These are phyloP conservation scores for Przewalskia tangutica DNA, from an alignment of 257 asterid genomes.

Conservation along the genomic window DNA sequence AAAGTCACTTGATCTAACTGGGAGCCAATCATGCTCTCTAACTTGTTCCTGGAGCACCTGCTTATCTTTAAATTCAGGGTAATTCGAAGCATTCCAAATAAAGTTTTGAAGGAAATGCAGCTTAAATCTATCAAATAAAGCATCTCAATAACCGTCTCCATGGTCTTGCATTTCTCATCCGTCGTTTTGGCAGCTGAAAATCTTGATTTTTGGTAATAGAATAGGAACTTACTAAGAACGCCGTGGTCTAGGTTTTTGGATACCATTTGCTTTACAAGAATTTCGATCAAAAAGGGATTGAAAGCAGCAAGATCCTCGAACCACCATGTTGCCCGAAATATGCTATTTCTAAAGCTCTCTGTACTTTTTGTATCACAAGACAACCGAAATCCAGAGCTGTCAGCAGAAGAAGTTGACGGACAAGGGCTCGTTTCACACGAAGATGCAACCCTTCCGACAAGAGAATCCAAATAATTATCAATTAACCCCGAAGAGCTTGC, in stretches of 20 bases:
- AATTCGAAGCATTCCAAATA: constrained; percentile 51
- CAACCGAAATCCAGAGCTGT: constrained; percentile 49
- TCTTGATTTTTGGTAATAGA: constrained; percentile 60
- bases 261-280: constrained; percentile 36
- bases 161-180: constrained; percentile 29
- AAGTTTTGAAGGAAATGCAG: constrained; percentile 48
- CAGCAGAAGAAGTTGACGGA: constrained; percentile 62
- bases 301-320: constrained; percentile 54
- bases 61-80: constrained; percentile 26
- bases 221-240: constrained; percentile 47
- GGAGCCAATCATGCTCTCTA: constrained; percentile 67
- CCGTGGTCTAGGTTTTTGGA: constrained; percentile 43
- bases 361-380: constrained; percentile 70
- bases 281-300: constrained; percentile 17
- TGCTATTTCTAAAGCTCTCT: constrained; percentile 55
- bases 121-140: constrained; percentile 44
- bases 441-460: constrained; percentile 32
- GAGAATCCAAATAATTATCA: constrained; percentile 40
- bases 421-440: constrained; percentile 67
- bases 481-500: constrained; percentile 30
- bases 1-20: constrained; percentile 52
- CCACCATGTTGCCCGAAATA: constrained; percentile 64
- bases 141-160: constrained; percentile 47
- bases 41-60: constrained; percentile 28
- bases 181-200: constrained; percentile 14